Base-by-base conservation (phyloP, 169 alveolate genomes). In the Eimeria tenella region DNA sequence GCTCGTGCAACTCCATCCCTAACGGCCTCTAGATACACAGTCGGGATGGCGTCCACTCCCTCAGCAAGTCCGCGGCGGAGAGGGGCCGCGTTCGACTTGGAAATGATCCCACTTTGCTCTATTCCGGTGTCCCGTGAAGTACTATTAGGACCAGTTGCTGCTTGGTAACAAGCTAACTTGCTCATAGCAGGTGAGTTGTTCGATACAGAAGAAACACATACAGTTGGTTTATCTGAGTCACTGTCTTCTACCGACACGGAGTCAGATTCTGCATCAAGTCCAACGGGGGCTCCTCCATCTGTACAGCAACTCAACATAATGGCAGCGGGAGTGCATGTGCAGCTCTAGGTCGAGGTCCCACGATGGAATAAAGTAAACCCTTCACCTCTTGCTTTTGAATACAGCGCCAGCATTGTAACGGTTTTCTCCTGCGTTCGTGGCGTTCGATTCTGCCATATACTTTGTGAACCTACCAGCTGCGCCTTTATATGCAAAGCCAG, bases 1-100 rank as follows among this genome's bases (percentile, higher is more conserved):
- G 90, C 90, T 21, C 90, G 90, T 25, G 55, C 75, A 31, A 58
- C 74, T 58, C 58, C 90, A 49, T 56, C n/a, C 74, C n/a, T 82
- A 15, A 82, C 63, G 10, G 56, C 19, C 17, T 82, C 90, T 23
- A 82, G 90, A 9, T 73, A 62, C 74, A 11, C 71, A 13, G 23
- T 23, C 49, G 77, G 25, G 25, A 23, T 50, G 3, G 25, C 31
- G 31, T 58, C 74, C 11, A 58, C 11, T 42, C 60, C 74, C 55
- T 21, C 90, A 4, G 31, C 90, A 23, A 21, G 49, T 31, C 58
- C 15, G 55, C 90, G 90, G 90, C 90, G 90, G 56, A 55, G 90
- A 15, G 90, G 90, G 58, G 90, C 90, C 90, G 58, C 90, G 58
- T 25, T 55, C 56, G 58, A 56, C 23, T 8, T 55, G 11, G 90